Evolutionary conservation across 2,329 filamentous ascomycete genomes (phyloP), one percentile per base, ranked within the genome.

Genomic region (Alternaria consortialis): DNA sequence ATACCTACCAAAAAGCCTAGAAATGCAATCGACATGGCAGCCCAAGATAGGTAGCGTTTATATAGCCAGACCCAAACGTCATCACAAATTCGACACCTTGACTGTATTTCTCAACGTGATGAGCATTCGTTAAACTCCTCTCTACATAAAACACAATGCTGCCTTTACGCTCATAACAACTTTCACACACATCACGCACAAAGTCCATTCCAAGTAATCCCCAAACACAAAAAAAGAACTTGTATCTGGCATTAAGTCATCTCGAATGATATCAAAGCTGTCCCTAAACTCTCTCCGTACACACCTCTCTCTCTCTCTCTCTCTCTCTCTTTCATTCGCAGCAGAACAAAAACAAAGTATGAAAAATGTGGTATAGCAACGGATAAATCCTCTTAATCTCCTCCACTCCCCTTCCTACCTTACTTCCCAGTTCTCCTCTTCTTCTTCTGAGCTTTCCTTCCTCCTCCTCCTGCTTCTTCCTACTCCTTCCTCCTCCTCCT

Each of bases 181-280:
- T 2, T 29, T 29, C 31, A 32, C 31, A 32, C 9, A 11, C 31
- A 32, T 20, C 31, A 32, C 31, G 11, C 31, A 32, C 31, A 32
- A 8, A 48, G 32, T 20, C 20, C 20, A 20, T 2, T 20, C 20
- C 20, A 20, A 20, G 20, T 20, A 20, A 20, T 20, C 20, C 20
- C 20, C 20, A 20, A 20, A 20, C 2, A 20, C 20, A 17, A 31
- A 32, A 39, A 31, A 40, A 9, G 23, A 52, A 37, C 50, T 40
- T 40, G 23, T 37, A 23, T 37, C 50, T 37, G 34, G 50, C 50
- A 52, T 52, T 40, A 52, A 27, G 50, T 43, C 51, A 31, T 42
- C 37, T 44, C 51, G 12, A 32, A 43, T 43, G 17, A 54, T 54
- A 36, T 23, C 23, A 32, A 44, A 17, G 17, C 39, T 20, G 12